Base-by-base conservation (phyloP, 257 asterid genomes). In the Pogostemon cablin region DNA sequence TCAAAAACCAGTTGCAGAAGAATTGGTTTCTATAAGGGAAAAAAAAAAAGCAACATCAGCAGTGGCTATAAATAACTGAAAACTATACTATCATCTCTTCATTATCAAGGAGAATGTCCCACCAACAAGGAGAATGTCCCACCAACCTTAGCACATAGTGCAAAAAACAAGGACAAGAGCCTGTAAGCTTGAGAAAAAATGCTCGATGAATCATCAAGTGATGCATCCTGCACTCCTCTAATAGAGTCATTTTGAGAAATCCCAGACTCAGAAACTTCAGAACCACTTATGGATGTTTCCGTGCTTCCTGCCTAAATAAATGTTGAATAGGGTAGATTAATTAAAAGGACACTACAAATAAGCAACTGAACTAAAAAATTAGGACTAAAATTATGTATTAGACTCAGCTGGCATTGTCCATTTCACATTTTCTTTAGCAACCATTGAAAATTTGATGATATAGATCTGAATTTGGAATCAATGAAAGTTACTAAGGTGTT, bases 131-230 rank as follows among this genome's bases (percentile, higher is more conserved):
- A 49, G 37, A 66, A 67, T 7, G 35, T 11, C 47, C 62, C 54
- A 74, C 88, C 72, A 73, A 91, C 99, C 99, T 95, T 90, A 62
- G 90, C 81, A 80, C 96, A 89, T 72, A 95, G 73, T 46, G 99
- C 96, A 74, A 95, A 95, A 82, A 84, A 83, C 75, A 91, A 83
- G 52, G 99, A 91, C 77, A 88, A 78, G 38, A 77, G 88, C 72
- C 86, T 81, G 78, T 82, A 89, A 38, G 96, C 92, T 81, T 85
- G 87, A 79, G 89, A 77, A 74, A 79, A 78, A 58, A 81, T 75
- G 77, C 81, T 78, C 6, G 83, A 74, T 55, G 92, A 81, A 78
- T 85, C 95, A 71, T 76, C 77, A 75, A 74, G 75, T 37, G 83
- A 65, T 78, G 86, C 88, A 62, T 76, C 78, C 77, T 78, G 80